Evolutionary conservation across 139 green algal genomes (phyloP).

Genomic region (Coccomyxa sp.): DNA sequence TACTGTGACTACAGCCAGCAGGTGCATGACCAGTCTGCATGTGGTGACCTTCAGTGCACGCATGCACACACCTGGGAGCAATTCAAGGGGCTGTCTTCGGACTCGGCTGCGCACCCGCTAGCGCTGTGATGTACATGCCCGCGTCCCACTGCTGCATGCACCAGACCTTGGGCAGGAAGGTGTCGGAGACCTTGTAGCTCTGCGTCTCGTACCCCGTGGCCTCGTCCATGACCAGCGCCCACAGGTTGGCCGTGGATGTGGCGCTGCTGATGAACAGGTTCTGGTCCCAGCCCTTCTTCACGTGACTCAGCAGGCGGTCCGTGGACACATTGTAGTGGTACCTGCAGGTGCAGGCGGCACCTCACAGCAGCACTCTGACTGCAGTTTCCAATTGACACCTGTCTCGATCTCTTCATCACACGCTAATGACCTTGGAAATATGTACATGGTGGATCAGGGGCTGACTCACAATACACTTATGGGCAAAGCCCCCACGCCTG

Average conservation of each 20-base stretch:
- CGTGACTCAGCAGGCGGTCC: slow-evolving; percentile 81
- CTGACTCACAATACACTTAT: no score
- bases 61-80: background rate
- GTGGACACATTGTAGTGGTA: slow-evolving; percentile 99
- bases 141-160: slow-evolving; percentile 85
- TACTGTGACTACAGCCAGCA: no score
- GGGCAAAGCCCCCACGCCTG: no score
- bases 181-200: slow-evolving; percentile 42
- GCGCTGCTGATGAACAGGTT: slow-evolving; percentile 92
- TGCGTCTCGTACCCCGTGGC: slow-evolving; percentile 86
- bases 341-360: slow-evolving; percentile 36
- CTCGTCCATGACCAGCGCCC: slow-evolving; percentile 93
- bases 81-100: background rate
- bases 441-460: no score
- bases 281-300: slow-evolving; percentile 94
- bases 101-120: slow-evolving; percentile 34
- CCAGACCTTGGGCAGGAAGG: slow-evolving; percentile 63
- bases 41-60: background rate
- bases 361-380: background rate
- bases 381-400: no score
- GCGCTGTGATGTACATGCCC: slow-evolving; percentile 81
- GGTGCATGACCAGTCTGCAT: no score
- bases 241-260: slow-evolving; percentile 86
- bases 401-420: no score
- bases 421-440: no score